Conservation (phyloP, 345 rosid species). For the Hevea brasiliensis region DNA sequence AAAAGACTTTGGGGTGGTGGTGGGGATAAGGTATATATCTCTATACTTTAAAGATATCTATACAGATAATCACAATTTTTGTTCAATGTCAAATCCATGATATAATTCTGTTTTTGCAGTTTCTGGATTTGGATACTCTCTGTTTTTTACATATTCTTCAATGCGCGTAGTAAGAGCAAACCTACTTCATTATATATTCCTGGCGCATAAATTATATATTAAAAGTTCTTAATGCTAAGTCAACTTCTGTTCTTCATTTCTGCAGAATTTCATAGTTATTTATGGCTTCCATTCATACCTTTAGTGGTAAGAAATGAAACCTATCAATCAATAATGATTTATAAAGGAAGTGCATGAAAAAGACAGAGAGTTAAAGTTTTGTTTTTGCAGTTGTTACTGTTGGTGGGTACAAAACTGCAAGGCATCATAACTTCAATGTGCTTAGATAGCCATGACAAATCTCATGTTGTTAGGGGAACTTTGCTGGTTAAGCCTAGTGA, state of each 20-base stretch:
- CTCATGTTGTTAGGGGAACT: conserved; percentile 53
- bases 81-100: background rate
- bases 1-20: conserved; percentile 61
- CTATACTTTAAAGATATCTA: no score
- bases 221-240: background rate
- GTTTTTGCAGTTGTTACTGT: conserved; percentile 44
- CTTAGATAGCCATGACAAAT: conserved; percentile 47
- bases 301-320: conserved; percentile 49
- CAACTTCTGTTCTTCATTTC: background rate
- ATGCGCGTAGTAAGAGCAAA: conserved; percentile 53
- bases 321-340: background rate
- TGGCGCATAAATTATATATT: no score
- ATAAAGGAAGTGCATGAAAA: background rate
- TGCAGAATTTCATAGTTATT: conserved; percentile 57
- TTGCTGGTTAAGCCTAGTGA: conserved; percentile 65
- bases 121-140: conserved; percentile 64
- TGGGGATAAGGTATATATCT: conserved; percentile 56
- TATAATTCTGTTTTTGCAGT: conserved; percentile 47
- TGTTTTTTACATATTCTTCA: conserved; percentile 65
- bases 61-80: no score
- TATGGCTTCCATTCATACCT: conserved; percentile 85
- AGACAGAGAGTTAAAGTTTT: background rate
- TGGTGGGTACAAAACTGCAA: conserved; percentile 60
- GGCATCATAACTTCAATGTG: conserved; percentile 59
- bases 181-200: background rate